Evolutionary conservation across 768 basidiomycete genomes (phyloP), one percentile per base, ranked within the genome.

Genomic region (Tricholoma hemisulphureum): DNA sequence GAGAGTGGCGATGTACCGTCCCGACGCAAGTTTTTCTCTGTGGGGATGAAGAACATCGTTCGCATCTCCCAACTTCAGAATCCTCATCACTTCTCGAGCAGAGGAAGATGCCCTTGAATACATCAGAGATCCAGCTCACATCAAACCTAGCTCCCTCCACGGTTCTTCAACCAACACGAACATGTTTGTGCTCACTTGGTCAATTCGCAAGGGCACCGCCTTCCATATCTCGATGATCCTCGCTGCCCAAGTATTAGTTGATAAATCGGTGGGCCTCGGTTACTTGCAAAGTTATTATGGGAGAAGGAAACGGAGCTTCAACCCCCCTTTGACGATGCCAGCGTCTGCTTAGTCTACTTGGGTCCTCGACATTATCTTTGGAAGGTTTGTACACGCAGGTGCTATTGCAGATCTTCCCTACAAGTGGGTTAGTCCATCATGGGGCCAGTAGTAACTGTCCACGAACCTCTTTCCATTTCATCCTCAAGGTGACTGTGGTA

Each of bases 61-160:
- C 52, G 61, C 2, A 63, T 73, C 73, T 9, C 4, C 53, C 16
- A 64, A 65, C 34, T 54, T 73, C 37, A 65, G 71, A n/a, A 52
- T 77, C 54, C 41, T 75, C 11, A 41, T 76, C 32, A 75, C 75
- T 13, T 65, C 69, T n/a, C 70, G 71, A 7, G 68, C 71, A 11
- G 65, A 70, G 35, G 32, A 31, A 1, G 72, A 73, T 34, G 65
- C 75, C 28, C 28, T 32, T 2, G 35, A 51, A 6, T 31, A 54
- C 57, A 13, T 58, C 66, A 32, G 29, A 43, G 29, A 50, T 35
- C 13, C 18, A 55, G 5, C 35, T 26, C 20, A 13, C 14, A 13
- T 11, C 50, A 51, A 34, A 6, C 16, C 23, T 20, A 51, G 23
- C 23, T 21, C 7, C 13, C 6, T n/a, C 14, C 23, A 26, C 2